Evolutionary conservation across 345 rosid species (phyloP).

Genomic region (Ailanthus altissimus): DNA sequence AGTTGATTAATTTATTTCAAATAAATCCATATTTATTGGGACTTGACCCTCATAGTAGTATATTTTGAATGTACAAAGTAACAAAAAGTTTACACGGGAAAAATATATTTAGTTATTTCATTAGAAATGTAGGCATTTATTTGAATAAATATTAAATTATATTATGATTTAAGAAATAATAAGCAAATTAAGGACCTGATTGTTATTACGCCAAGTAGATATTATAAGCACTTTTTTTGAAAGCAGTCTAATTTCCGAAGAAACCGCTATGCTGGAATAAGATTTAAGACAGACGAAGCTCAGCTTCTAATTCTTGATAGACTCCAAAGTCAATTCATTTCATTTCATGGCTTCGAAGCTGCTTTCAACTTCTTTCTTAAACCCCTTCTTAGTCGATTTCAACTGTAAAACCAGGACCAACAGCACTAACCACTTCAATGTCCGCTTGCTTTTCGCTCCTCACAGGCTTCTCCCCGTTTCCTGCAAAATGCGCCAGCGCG

Average conservation of each 20-base stretch:
- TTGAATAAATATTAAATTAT: no score
- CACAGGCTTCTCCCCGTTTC: slow-evolving; percentile 55
- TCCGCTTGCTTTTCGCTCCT: slow-evolving; percentile 43
- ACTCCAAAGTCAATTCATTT: background rate
- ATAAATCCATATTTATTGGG: no score
- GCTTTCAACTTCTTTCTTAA: slow-evolving; percentile 54
- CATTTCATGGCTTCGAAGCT: slow-evolving; percentile 57
- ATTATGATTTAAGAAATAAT: no score
- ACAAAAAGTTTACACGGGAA: no score
- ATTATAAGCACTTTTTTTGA: background rate
- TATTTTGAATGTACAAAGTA: no score
- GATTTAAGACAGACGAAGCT: background rate
- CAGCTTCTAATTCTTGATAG: slow-evolving; percentile 19
- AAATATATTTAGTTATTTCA: no score
- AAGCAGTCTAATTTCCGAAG: background rate
- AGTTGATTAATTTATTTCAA: no score
- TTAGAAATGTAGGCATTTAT: no score
- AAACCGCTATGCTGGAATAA: slow-evolving; percentile 2
- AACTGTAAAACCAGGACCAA: slow-evolving; percentile 20
- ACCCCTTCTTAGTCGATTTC: slow-evolving; percentile 42
- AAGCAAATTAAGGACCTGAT: no score
- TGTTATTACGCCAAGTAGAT: background rate
- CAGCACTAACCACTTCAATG: slow-evolving; percentile 20
- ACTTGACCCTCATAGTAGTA: no score
- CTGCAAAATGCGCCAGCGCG: slow-evolving; percentile 69